Base-by-base conservation (phyloP, 106 monocot genomes). In the Dendrobium catenatum region DNA sequence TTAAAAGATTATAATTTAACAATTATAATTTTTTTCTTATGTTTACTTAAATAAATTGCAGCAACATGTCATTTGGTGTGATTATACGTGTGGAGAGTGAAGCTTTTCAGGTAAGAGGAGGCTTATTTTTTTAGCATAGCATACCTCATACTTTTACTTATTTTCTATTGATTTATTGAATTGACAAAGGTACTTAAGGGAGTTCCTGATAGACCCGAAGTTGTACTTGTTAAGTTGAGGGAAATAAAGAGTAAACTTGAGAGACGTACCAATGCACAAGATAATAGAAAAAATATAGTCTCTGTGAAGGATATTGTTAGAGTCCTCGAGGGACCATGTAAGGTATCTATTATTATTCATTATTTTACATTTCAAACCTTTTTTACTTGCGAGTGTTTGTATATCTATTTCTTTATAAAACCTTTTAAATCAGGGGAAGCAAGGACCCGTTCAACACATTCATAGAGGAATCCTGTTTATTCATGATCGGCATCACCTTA, bases 361-460 rank as follows among this genome's bases (percentile, higher is more conserved):
- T 31, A 42, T 58, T 61, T 55, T 19, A 16, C 10, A 49, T n/a
- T 24, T 78, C 2, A 19, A 59, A 10, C 20, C 56, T 27, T 13
- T 37, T 61, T 61, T 67, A 15, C 33, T 16, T 59, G 42, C 51
- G 11, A 20, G 56, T 79, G 1, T 26, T 64, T 76, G 80, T 42
- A 41, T n/a, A 26, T 56, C 6, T 70, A 2, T 74, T 9, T 27
- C 10, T 26, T 76, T 24, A 13, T 26, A 20, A 18, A 2, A 31
- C 82, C 5, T 84, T 79, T 67, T 87, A 79, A 82, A 78, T 46
- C 47, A 99, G 95, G 99, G 95, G 68, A 93, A 86, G 67, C 95
- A 91, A 91, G 99, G 99, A 18, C 93, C 93, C 46, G 95, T 95
- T 51, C 90, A 99, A 76, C 99, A 93, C 80, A 99, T 99, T 78